Percentiles rank a stretch among this genome's conserved stretches.
phyloP scores from a whole-genome alignment of 2,329 filamentous ascomycete genomes.

The Alternaria ethzedia region DNA sequence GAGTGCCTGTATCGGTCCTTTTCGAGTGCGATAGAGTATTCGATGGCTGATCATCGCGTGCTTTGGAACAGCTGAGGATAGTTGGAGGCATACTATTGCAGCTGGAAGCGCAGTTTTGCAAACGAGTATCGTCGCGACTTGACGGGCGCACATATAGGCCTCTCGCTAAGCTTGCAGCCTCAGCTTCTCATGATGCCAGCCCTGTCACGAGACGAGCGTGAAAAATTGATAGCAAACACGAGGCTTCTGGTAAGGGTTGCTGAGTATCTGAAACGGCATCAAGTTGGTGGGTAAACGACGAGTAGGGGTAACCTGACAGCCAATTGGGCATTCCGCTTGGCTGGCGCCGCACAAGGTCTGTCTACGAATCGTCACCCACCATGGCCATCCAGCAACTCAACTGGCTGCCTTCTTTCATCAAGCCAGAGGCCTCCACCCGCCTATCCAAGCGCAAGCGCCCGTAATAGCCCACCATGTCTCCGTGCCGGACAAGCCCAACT shows the following conservation, averaged over 20 bases:
- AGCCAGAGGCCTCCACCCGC: slow-evolving; percentile 37
- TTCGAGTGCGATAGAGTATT: slow-evolving; percentile 15
- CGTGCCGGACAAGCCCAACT: slow-evolving; percentile 36
- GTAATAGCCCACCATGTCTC: slow-evolving; percentile 36
- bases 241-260: slow-evolving; percentile 20
- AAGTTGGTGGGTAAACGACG: slow-evolving; percentile 33
- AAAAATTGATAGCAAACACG: slow-evolving; percentile 17
- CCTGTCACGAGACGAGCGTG: slow-evolving; percentile 20
- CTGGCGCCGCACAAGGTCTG: slow-evolving; percentile 37
- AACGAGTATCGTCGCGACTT: slow-evolving; percentile 20
- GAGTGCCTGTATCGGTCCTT: slow-evolving; percentile 22
- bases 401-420: slow-evolving; percentile 35
- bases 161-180: slow-evolving; percentile 31
- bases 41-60: slow-evolving; percentile 24
- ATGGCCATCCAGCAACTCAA: slow-evolving; percentile 36
- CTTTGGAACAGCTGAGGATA: slow-evolving; percentile 16
- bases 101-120: slow-evolving; percentile 20
- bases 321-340: slow-evolving; percentile 36
- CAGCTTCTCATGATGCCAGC: slow-evolving; percentile 32
- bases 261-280: slow-evolving; percentile 34
- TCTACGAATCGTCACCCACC: slow-evolving; percentile 45
- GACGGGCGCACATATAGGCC: slow-evolving; percentile 11
- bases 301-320: slow-evolving; percentile 28
- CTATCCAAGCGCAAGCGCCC: slow-evolving; percentile 47
- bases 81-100: slow-evolving; percentile 10